Evolutionary conservation across 176 grass and related monocot genomes (phyloP).

Genomic region (Ampelocalamus luodianensis): DNA sequence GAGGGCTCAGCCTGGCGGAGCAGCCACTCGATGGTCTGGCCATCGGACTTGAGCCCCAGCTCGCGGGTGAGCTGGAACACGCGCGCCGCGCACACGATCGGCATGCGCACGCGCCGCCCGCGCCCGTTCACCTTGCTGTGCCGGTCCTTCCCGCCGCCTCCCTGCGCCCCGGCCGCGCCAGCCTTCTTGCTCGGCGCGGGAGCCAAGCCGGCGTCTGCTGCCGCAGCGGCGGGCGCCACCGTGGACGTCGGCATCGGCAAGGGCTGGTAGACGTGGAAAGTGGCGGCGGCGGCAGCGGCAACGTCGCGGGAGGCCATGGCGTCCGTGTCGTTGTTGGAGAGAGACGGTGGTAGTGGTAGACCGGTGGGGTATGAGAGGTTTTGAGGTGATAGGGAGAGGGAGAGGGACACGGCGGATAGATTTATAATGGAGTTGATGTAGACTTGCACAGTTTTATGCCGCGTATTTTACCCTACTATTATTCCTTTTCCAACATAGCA

Average conservation of each 20-base stretch:
- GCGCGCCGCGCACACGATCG: slow-evolving; percentile 91
- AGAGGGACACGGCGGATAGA: slow-evolving; percentile 42
- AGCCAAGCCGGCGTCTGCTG: background rate
- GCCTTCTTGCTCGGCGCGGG: slow-evolving; percentile 45
- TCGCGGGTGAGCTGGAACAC: slow-evolving; percentile 98
- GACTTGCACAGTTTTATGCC: slow-evolving; percentile 11
- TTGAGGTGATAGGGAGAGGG: slow-evolving; percentile 46
- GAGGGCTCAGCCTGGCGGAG: slow-evolving; percentile 95
- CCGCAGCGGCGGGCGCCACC: background rate
- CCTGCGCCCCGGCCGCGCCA: background rate
- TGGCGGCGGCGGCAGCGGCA: slow-evolving; percentile 27
- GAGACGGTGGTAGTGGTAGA: slow-evolving; percentile 24
- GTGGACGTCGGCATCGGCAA: background rate
- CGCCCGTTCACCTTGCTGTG: slow-evolving; percentile 99
- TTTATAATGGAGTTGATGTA: slow-evolving; percentile 44
- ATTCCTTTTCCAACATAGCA: background rate
- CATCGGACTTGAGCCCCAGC: slow-evolving; percentile 94
- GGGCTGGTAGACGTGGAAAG: slow-evolving; percentile 50
- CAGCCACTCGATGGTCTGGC: slow-evolving; percentile 97
- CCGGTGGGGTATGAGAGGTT: slow-evolving; percentile 48
- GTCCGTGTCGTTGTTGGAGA: background rate
- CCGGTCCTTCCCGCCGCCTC: slow-evolving; percentile 67
- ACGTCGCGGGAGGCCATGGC: slow-evolving; percentile 51
- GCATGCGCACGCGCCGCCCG: slow-evolving; percentile 91
- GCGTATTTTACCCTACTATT: background rate